Conservation (phyloP, 2,329 filamentous ascomycete species). For the Dothistroma pini region DNA sequence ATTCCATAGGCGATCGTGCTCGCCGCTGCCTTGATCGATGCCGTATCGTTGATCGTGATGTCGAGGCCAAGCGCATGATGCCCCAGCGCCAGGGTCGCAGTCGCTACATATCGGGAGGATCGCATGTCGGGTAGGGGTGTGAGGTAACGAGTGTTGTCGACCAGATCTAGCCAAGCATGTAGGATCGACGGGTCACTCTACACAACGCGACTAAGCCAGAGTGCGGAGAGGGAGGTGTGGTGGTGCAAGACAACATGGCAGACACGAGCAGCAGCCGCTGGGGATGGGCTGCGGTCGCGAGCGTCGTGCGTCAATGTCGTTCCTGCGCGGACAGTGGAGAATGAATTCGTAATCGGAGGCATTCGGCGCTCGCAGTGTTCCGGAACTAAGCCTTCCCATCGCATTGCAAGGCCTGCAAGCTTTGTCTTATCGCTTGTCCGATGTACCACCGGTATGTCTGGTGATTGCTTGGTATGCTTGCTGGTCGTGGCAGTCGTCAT, state of each 20-base stretch:
- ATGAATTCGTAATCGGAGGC: neutral
- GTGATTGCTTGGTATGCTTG: neutral
- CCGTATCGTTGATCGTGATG: constrained; percentile 29
- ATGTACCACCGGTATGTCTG: neutral
- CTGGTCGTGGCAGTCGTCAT: neutral
- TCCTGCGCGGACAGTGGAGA: neutral
- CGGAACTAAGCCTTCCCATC: neutral
- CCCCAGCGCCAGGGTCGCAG: constrained; percentile 14
- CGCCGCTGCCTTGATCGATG: constrained; percentile 43
- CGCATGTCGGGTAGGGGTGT: constrained; percentile 6
- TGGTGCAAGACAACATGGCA: neutral
- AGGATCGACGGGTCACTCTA: neutral
- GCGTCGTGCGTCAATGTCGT: neutral
- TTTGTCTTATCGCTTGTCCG: neutral
- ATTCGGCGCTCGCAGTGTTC: neutral
- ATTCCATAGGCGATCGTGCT: constrained; percentile 44
- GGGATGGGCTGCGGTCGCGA: neutral
- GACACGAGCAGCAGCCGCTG: neutral
- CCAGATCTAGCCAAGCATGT: neutral
- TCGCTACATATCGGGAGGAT: constrained; percentile 6
- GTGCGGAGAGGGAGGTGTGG: neutral
- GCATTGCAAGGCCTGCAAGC: neutral
- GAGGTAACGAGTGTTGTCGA: neutral
- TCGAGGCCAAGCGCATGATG: constrained; percentile 10
- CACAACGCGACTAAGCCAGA: neutral